phyloP scores from a whole-genome alignment of 2,329 filamentous ascomycete species.

The Pseudopyricularia cyperi region DNA sequence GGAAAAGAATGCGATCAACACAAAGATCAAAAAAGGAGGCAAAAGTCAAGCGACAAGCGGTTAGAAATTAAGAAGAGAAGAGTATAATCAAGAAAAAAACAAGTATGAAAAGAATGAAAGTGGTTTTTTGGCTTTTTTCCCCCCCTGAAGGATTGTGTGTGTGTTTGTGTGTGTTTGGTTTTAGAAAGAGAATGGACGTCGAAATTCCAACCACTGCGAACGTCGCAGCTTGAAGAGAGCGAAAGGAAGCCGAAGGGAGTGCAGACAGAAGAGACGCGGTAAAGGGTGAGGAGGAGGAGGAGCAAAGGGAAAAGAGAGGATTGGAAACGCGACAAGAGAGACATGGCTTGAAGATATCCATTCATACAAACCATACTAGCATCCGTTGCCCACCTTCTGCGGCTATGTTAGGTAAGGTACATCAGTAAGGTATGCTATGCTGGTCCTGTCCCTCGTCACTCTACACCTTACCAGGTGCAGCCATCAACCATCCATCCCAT shows the following conservation, averaged over 20 bases:
- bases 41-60: too few species aligned
- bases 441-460: too few species aligned
- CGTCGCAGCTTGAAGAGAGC: not conserved
- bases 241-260: not conserved
- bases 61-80: not conserved
- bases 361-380: too few species aligned
- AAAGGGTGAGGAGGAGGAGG: not conserved
- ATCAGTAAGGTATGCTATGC: too few species aligned
- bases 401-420: too few species aligned
- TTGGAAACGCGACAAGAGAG: not conserved
- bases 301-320: too few species aligned
- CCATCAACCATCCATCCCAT: too few species aligned
- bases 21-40: not conserved
- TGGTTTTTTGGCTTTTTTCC: too few species aligned
- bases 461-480: too few species aligned
- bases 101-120: not conserved
- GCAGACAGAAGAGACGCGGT: not conserved
- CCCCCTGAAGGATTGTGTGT: too few species aligned
- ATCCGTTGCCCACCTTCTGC: too few species aligned
- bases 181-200: constrained; percentile 1
- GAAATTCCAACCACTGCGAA: constrained; percentile 1
- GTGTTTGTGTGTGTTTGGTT: too few species aligned
- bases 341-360: not conserved
- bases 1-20: constrained; percentile 8
- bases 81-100: not conserved